Conservation (phyloP, 306 rosid species). For the Ochetophila trinervis region DNA sequence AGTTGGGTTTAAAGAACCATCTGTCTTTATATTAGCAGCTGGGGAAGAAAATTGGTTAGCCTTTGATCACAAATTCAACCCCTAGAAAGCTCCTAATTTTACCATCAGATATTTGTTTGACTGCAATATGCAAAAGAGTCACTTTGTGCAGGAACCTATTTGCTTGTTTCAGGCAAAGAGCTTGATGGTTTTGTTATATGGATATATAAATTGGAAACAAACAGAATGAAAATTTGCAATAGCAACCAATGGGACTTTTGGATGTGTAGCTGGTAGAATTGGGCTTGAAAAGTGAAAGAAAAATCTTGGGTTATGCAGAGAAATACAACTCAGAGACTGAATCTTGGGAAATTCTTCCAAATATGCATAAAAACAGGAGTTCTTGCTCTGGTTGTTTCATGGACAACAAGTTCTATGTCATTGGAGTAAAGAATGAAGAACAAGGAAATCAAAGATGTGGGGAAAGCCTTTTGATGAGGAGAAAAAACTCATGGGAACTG, state of each 20-base stretch:
- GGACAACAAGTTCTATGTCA: constrained; percentile 66
- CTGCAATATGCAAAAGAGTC: constrained; percentile 66
- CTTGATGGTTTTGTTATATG: constrained; percentile 53
- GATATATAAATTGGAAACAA: constrained; percentile 46
- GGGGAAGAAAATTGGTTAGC: constrained; percentile 78
- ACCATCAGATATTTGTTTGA: constrained; percentile 51
- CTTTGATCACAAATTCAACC: constrained; percentile 50
- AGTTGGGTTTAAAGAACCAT: constrained; percentile 54
- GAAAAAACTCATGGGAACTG: constrained; percentile 52
- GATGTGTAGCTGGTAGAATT: constrained; percentile 74
- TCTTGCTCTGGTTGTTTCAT: constrained; percentile 74
- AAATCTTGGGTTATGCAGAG: constrained; percentile 57
- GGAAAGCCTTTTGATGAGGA: constrained; percentile 55
- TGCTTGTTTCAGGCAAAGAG: constrained; percentile 67
- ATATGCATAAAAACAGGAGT: constrained; percentile 50
- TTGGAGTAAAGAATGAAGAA: constrained; percentile 65
- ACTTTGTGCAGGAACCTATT: constrained; percentile 70
- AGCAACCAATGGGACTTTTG: constrained; percentile 57
- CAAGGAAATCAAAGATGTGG: constrained; percentile 52
- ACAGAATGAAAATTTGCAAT: constrained; percentile 69
- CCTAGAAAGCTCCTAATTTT: constrained; percentile 55
- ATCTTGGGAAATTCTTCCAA: constrained; percentile 62
- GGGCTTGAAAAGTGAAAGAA: constrained; percentile 28
- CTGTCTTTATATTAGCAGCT: constrained; percentile 64
- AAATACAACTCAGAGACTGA: constrained; percentile 47